Evolutionary conservation across 2,329 filamentous ascomycete genomes (phyloP), one percentile per base, ranked within the genome.

Genomic region (Fusarium sp.): DNA sequence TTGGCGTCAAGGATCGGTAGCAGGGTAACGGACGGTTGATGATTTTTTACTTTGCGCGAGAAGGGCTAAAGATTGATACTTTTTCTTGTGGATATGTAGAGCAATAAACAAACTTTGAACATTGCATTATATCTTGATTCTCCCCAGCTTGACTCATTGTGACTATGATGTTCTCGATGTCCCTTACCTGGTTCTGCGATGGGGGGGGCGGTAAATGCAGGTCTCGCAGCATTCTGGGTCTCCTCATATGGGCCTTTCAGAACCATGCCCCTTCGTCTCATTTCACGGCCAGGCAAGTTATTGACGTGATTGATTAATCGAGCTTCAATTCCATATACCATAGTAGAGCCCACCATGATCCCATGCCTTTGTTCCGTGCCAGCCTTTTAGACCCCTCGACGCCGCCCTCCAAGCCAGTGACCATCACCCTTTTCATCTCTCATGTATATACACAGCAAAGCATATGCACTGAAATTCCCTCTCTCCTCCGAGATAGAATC

Each of bases 1-100:
- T 67, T 37, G 68, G 72, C 69, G 69, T 77, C 65, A 70, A 59
- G 67, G 64, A 59, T 68, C 62, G 65, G 58, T 67, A 62, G 68
- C 70, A 70, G 59, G 69, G 63, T 66, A 62, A 61, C 64, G 62
- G 61, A 45, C 54, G 57, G 66, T 66, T 52, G 42, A 71, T 73
- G 18, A 29, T 31, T 31, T 52, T 31, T 9, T 3, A 29, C 6
- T 37, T 69, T 59, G 52, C 18, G 54, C 45, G 67, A 64, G 50
- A 59, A 70, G 62, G 69, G 63, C 56, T 66, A 45, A 72, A 27
- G 62, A 62, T 37, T 73, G 52, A 22, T 50, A 52, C 59, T 34
- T 50, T 59, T 47, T 62, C 29, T 60, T 70, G 34, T 59, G 38
- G 27, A 37, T 61, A 45, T 40, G 47, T 56, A 64, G 50, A 70